Evolutionary conservation across 1,284 basidiomycete genomes (phyloP), one percentile per base, ranked within the genome.

Genomic region (Puccinia hordei): DNA sequence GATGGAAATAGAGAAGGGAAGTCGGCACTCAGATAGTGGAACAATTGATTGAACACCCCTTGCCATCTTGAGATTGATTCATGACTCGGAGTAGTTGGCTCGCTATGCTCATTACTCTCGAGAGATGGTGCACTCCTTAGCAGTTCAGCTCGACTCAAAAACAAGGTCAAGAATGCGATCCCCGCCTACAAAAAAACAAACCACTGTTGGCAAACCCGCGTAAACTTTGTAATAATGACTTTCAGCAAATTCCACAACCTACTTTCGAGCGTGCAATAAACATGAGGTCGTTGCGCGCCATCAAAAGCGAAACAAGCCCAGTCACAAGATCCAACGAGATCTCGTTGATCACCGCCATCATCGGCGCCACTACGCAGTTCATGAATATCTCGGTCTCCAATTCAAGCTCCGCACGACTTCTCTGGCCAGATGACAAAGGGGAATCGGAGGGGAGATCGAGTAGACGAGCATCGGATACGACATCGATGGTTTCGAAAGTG

Each of bases 401-500:
- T 83, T 96, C 94, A 12, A 92, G 89, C 73, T 94, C 92, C n/a
- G 89, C 87, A 72, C 84, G 81, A 51, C 73, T 66, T 73, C 82
- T 73, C 71, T 82, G 82, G 24, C 81, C 81, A 33, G 81, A 69
- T 49, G 77, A 53, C 12, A 69, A 75, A 12, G 72, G 72, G 38
- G 38, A 81, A 57, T 74, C 82, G 57, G 13, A 80, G 46, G 38
- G 82, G 61, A 73, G 81, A 74, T 85, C 85, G 88, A 61, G 92
- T 84, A 68, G 89, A 2, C 80, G 89, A 0, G 93, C 92, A 77
- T 92, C 88, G 81, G 89, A 88, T 46, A 97, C 91, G 15, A 97
- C 93, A 85, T 98, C 96, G 79, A 99, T 88, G 85, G 97, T 93
- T 80, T 90, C 90, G 87, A 98, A 99, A 83, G 93, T 95, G 0